These are phyloP conservation scores for Metarhizium robertsii DNA, from an alignment of 2,329 filamentous ascomycete genomes.

Conservation along the genomic window DNA sequence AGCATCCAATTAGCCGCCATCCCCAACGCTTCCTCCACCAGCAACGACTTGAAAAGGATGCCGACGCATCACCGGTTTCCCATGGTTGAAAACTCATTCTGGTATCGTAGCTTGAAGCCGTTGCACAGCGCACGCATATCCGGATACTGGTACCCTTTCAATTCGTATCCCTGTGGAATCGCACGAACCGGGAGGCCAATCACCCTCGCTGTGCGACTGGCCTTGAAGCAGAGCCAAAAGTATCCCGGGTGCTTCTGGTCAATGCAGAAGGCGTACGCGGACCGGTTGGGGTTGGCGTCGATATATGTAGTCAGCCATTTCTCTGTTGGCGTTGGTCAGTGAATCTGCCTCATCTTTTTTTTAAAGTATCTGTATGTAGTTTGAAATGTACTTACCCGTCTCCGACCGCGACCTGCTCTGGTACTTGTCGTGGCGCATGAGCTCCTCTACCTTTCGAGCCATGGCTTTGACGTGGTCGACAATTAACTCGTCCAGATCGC, in stretches of 20 bases:
- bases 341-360: background rate
- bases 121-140: conserved; percentile 95
- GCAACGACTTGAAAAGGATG: too few relatives aligned
- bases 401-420: conserved; percentile 71
- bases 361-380: background rate
- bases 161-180: conserved; percentile 86
- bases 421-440: conserved; percentile 92
- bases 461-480: conserved; percentile 96
- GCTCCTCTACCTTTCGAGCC: conserved; percentile 94
- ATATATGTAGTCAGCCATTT: conserved; percentile 95
- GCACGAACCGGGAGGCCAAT: conserved; percentile 81
- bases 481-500: conserved; percentile 93
- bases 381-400: conserved; percentile 58
- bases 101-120: conserved; percentile 82
- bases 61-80: conserved; percentile 17
- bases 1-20: background rate
- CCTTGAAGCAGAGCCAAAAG: conserved; percentile 95
- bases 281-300: conserved; percentile 88
- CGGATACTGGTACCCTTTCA: conserved; percentile 81
- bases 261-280: conserved; percentile 92
- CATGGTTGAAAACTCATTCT: conserved; percentile 57
- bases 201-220: conserved; percentile 63
- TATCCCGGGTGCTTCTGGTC: conserved; percentile 87
- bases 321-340: conserved; percentile 43
- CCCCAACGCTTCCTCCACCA: too few relatives aligned